These are phyloP conservation scores for Hymenoscyphus albidus DNA, from an alignment of 2,329 filamentous ascomycete genomes.

Conservation along the genomic window DNA sequence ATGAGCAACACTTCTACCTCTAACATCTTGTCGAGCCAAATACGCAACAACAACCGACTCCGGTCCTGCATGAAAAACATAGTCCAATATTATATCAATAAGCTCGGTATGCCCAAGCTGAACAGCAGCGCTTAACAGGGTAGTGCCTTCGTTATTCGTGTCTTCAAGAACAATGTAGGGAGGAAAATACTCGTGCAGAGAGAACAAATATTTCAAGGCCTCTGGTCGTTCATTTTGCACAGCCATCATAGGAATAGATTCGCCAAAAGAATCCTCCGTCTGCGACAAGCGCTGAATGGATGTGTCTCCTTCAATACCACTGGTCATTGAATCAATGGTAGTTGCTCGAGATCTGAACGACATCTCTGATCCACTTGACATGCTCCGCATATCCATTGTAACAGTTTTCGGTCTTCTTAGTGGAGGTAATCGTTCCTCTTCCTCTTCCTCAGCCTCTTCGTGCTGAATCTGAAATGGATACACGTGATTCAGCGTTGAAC, in stretches of 20 bases:
- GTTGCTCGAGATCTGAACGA: slow-evolving; percentile 78
- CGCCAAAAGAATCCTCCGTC: slow-evolving; percentile 66
- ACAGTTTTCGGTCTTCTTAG: slow-evolving; percentile 53
- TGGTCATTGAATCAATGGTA: slow-evolving; percentile 70
- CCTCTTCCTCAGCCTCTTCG: slow-evolving; percentile 52
- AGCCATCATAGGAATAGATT: slow-evolving; percentile 87
- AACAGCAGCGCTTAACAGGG: slow-evolving; percentile 82
- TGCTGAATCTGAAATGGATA: slow-evolving; percentile 78
- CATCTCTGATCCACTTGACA: slow-evolving; percentile 80
- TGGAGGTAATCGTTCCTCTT: slow-evolving; percentile 44
- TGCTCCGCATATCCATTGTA: slow-evolving; percentile 82
- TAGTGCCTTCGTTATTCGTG: slow-evolving; percentile 84
- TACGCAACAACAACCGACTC: slow-evolving; percentile 61
- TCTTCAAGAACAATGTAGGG: slow-evolving; percentile 71
- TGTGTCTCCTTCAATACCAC: slow-evolving; percentile 77
- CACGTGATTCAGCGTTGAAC: slow-evolving; percentile 65
- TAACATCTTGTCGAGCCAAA: slow-evolving; percentile 70
- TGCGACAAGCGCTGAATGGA: slow-evolving; percentile 75
- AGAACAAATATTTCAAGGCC: slow-evolving; percentile 75
- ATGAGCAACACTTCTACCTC: slow-evolving; percentile 88
- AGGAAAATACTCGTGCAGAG: slow-evolving; percentile 72
- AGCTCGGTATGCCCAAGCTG: slow-evolving; percentile 75
- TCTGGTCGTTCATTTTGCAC: slow-evolving; percentile 68
- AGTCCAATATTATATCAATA: slow-evolving; percentile 71
- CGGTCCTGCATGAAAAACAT: slow-evolving; percentile 56